A percentile compares a stretch with the other conserved stretches of the same genome.
These are phyloP conservation scores for Paxillus rubicundulus DNA, from an alignment of 768 basidiomycete species.

Conservation along the genomic window DNA sequence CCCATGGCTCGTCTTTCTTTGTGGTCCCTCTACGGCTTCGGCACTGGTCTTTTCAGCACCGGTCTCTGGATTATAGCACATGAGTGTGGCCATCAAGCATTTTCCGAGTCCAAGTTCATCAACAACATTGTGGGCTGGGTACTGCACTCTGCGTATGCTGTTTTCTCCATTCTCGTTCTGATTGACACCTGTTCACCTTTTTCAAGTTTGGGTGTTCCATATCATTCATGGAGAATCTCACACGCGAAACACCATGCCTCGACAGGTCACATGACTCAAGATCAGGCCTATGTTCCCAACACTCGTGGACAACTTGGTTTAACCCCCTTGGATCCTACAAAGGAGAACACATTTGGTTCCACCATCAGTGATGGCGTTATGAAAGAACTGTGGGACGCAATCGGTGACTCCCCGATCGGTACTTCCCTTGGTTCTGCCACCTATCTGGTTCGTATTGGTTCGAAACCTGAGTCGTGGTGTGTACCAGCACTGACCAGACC, in stretches of 20 bases:
- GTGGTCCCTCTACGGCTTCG: constrained; percentile 82
- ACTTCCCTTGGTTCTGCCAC: constrained; percentile 50
- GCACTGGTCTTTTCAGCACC: constrained; percentile 80
- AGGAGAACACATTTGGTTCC: constrained; percentile 63
- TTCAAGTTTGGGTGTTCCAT: constrained; percentile 81
- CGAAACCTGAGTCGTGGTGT: not conserved
- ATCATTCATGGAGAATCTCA: constrained; percentile 93
- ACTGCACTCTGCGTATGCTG: constrained; percentile 79
- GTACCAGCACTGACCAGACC: not conserved
- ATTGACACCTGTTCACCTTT: constrained; percentile 6
- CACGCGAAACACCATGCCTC: constrained; percentile 96
- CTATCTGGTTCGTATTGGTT: constrained; percentile 52
- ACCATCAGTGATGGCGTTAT: constrained; percentile 65
- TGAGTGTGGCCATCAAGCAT: constrained; percentile 96
- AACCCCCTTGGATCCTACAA: constrained; percentile 65
- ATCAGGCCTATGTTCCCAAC: constrained; percentile 92
- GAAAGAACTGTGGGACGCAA: constrained; percentile 76
- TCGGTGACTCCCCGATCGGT: constrained; percentile 88
- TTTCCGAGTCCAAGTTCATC: constrained; percentile 86
- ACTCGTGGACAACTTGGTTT: constrained; percentile 72
- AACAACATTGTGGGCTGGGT: constrained; percentile 94
- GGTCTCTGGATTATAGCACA: constrained; percentile 95
- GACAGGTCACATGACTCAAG: constrained; percentile 89
- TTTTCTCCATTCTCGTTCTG: constrained; percentile 11
- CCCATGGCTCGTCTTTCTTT: constrained; percentile 58